Evolutionary conservation across 192 early-diverging fungal species (phyloP).

Genomic region (Dissophora globulifera): DNA sequence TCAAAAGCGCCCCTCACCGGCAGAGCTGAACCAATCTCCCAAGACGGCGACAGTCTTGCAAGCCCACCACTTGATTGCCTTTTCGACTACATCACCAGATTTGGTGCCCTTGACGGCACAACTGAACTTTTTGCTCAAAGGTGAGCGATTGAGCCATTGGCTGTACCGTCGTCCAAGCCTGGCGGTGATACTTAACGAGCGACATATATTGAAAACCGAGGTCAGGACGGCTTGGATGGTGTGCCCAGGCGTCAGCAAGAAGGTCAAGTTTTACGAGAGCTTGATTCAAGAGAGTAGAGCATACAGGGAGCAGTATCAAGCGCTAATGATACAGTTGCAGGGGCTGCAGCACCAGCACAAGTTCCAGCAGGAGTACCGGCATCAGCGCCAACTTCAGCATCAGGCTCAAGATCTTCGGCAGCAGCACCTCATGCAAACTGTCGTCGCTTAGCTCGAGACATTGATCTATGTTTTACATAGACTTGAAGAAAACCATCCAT

Average conservation of each 20-base stretch:
- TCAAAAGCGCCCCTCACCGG: conserved; percentile 29
- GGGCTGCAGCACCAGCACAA: background rate
- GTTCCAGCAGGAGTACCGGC: no score
- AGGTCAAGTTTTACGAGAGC: conserved; percentile 34
- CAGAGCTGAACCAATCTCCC: conserved; percentile 29
- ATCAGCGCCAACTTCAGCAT: background rate
- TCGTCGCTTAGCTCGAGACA: background rate
- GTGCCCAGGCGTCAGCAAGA: conserved; percentile 25
- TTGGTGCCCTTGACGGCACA: conserved; percentile 22
- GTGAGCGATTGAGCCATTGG: conserved; percentile 31
- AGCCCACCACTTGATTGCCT: conserved; percentile 27
- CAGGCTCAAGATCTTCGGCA: background rate
- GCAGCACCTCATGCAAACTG: background rate
- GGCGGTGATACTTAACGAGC: conserved; percentile 31
- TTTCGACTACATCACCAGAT: conserved; percentile 14
- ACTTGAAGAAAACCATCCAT: no score
- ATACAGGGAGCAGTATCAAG: conserved; percentile 19
- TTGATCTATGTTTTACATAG: no score
- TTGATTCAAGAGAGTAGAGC: conserved; percentile 21
- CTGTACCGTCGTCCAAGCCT: conserved; percentile 25
- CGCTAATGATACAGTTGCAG: background rate
- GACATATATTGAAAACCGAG: conserved; percentile 26
- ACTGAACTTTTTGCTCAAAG: conserved; percentile 27
- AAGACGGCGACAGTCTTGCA: conserved; percentile 21
- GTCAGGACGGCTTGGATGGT: conserved; percentile 42